These are phyloP conservation scores for Hymenoscyphus repandus DNA, from an alignment of 2,329 filamentous ascomycete genomes.

Conservation along the genomic window DNA sequence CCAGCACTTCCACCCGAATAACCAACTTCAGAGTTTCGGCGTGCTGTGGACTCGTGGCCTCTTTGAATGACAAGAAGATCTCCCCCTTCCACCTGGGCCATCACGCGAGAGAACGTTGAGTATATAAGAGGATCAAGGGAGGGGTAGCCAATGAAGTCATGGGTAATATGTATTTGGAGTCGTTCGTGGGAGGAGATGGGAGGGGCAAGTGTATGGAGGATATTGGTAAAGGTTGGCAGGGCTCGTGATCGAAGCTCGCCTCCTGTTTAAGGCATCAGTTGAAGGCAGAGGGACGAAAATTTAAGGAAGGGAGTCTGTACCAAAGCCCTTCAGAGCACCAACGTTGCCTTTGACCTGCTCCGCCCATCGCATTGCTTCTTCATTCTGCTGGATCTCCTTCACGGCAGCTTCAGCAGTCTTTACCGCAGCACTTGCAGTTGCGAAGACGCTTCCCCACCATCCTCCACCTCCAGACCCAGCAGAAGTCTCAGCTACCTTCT, in stretches of 20 bases:
- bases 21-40: slow-evolving; percentile 56
- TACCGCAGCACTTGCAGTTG: slow-evolving; percentile 69
- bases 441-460: slow-evolving; percentile 85
- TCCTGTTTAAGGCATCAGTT: slow-evolving; percentile 45
- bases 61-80: slow-evolving; percentile 92
- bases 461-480: slow-evolving; percentile 52
- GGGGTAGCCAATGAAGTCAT: slow-evolving; percentile 91
- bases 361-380: slow-evolving; percentile 94
- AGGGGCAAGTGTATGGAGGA: slow-evolving; percentile 90
- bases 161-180: slow-evolving; percentile 93
- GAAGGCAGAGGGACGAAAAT: neutral
- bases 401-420: slow-evolving; percentile 91
- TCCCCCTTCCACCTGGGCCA: slow-evolving; percentile 98
- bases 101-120: slow-evolving; percentile 86
- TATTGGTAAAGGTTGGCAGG: slow-evolving; percentile 88
- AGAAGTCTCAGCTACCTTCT: slow-evolving; percentile 31
- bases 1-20: slow-evolving; percentile 54
- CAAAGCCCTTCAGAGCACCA: slow-evolving; percentile 67
- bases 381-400: slow-evolving; percentile 92
- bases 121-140: slow-evolving; percentile 91
- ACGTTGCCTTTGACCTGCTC: slow-evolving; percentile 91
- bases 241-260: slow-evolving; percentile 83
- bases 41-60: slow-evolving; percentile 75
- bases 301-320: slow-evolving; percentile 43
- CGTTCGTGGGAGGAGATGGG: slow-evolving; percentile 96